Conservation (phyloP, 768 basidiomycete genomes). For the Trametes villosa region DNA sequence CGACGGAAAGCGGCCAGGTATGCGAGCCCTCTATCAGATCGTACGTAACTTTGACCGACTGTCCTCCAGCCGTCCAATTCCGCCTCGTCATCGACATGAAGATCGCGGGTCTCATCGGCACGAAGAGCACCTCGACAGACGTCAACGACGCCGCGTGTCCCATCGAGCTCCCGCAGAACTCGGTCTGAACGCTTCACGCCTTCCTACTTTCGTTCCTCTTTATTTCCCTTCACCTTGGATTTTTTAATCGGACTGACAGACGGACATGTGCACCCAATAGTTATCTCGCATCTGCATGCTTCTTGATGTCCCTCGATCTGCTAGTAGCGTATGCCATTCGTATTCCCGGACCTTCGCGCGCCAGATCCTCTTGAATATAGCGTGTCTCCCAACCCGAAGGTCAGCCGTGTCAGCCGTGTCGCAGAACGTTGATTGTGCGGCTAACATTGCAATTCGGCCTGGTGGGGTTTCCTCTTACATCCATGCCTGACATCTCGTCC, state of each 20-base stretch:
- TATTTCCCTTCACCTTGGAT: slow-evolving; percentile 7
- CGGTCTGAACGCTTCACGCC: slow-evolving; percentile 42
- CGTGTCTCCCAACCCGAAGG: not conserved
- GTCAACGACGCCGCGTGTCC: slow-evolving; percentile 70
- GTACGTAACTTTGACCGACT: not conserved
- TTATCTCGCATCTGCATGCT: slow-evolving; percentile 19
- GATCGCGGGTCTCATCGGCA: slow-evolving; percentile 69
- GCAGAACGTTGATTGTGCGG: not conserved
- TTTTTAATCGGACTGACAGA: slow-evolving; percentile 16
- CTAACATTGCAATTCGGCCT: not conserved
- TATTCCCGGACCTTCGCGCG: slow-evolving; percentile 11
- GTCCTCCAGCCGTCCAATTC: slow-evolving; percentile 55
- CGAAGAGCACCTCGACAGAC: slow-evolving; percentile 55
- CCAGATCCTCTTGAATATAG: not conserved
- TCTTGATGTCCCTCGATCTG: slow-evolving; percentile 10
- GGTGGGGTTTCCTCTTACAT: not conserved
- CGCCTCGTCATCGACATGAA: slow-evolving; percentile 66
- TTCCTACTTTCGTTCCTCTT: not conserved
- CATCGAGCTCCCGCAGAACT: slow-evolving; percentile 60
- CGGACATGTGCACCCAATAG: slow-evolving; percentile 25
- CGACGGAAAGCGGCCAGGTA: slow-evolving; percentile 62
- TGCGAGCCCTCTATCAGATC: slow-evolving; percentile 32
- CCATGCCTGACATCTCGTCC: not conserved
- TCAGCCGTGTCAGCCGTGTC: not conserved
- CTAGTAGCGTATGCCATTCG: slow-evolving; percentile 24